A percentile compares a stretch with the other conserved stretches of the same genome.
Conservation (phyloP, 129 eudicot species). For the Flaveria sonorensis region DNA sequence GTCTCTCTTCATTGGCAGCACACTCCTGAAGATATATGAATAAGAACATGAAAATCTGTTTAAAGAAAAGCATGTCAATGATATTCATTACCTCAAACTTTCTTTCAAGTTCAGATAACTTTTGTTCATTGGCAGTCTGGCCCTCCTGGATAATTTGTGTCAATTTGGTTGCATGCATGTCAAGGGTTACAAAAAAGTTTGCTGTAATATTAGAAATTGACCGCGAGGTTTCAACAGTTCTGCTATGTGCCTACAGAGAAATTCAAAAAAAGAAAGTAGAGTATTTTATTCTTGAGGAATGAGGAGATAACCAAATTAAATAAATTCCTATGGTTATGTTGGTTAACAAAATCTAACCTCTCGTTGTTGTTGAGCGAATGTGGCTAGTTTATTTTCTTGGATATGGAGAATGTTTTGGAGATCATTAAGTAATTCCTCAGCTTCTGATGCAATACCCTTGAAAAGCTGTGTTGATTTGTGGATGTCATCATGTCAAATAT, state of each 20-base stretch:
- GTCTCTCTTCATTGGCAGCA: constrained; percentile 80
- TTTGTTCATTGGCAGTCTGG: constrained; percentile 72
- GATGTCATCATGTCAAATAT: constrained; percentile 29
- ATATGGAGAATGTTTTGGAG: constrained; percentile 72
- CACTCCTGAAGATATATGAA: constrained; percentile 49
- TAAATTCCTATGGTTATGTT: not conserved
- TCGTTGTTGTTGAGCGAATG: constrained; percentile 82
- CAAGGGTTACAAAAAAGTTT: constrained; percentile 75
- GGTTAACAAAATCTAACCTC: constrained; percentile 58
- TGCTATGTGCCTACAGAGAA: constrained; percentile 71
- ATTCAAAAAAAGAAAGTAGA: not conserved
- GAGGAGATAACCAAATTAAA: not conserved
- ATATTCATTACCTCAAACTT: constrained; percentile 68
- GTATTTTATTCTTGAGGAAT: not conserved
- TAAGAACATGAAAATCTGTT: constrained; percentile 15
- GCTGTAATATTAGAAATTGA: constrained; percentile 73
- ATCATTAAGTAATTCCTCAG: constrained; percentile 71
- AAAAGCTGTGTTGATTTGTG: constrained; percentile 56
- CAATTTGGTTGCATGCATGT: constrained; percentile 72
- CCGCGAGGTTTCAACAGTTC: constrained; percentile 75
- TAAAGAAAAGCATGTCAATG: not conserved
- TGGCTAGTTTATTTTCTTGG: constrained; percentile 71
- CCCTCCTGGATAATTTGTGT: constrained; percentile 80
- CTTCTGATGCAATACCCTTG: constrained; percentile 86
- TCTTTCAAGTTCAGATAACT: constrained; percentile 74